Conservation (phyloP, 163 green algal species). For the Chloroidium sp. region DNA sequence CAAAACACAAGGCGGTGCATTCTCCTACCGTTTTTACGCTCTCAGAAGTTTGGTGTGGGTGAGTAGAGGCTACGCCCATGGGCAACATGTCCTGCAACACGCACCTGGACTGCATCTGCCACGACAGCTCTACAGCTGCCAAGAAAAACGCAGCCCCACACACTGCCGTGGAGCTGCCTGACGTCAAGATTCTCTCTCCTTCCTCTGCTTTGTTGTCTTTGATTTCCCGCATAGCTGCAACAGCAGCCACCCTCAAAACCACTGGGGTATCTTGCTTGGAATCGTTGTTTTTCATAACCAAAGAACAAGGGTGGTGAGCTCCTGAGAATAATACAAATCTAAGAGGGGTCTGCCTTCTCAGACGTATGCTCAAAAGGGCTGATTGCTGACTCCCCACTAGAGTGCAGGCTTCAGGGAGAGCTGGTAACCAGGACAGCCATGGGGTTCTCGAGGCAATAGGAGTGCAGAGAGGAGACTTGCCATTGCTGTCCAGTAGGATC, state of each 20-base stretch:
- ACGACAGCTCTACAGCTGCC: conserved; percentile 19
- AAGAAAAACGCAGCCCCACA: conserved; percentile 23
- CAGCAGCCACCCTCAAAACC: too few species aligned
- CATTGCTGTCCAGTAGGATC: conserved; percentile 21
- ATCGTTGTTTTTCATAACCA: too few species aligned
- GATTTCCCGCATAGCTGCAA: not conserved
- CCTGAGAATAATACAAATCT: not conserved
- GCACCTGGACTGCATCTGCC: conserved; percentile 18
- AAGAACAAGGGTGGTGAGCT: not conserved
- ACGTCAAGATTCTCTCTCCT: not conserved
- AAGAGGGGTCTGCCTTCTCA: not conserved
- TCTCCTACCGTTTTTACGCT: not conserved
- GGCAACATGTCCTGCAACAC: not conserved
- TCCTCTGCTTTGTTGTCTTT: not conserved
- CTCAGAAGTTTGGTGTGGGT: not conserved
- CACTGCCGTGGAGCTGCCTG: conserved; percentile 1
- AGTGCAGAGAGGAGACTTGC: not conserved
- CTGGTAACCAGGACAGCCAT: not conserved
- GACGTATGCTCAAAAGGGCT: not conserved
- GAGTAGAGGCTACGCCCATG: not conserved
- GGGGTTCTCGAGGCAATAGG: not conserved
- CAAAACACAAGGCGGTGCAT: not conserved
- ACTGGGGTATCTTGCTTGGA: too few species aligned
- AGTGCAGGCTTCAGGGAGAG: not conserved
- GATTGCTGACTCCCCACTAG: not conserved